Evolutionary conservation across 2,329 filamentous ascomycete genomes (phyloP).

Genomic region (Lomentospora prolificans): DNA sequence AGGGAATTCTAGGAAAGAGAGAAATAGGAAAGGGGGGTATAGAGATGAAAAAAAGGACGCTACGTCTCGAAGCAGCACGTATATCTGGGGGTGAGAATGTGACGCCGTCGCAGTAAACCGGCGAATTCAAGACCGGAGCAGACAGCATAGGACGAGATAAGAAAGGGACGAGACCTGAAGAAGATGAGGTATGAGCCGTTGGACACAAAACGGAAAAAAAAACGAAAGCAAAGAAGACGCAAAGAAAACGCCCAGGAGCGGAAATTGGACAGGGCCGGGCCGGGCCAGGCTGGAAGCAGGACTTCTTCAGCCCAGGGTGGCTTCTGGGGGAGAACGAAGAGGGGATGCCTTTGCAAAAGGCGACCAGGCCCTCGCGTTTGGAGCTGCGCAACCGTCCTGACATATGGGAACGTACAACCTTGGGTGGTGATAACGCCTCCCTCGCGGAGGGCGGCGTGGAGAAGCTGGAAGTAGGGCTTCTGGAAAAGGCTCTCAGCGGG

Average conservation of each 20-base stretch:
- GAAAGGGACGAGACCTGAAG: not conserved
- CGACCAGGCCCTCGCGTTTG: not conserved
- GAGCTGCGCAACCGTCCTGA: slow-evolving; percentile 12
- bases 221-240: slow-evolving; percentile 3
- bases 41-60: too few species aligned
- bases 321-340: not conserved
- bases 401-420: slow-evolving; percentile 92
- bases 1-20: too few species aligned
- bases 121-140: not conserved
- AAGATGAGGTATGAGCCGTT: slow-evolving; percentile 2
- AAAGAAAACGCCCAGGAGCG: slow-evolving; percentile 10
- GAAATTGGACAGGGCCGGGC: slow-evolving; percentile 8
- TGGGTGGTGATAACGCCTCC: slow-evolving; percentile 98
- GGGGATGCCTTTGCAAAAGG: not conserved
- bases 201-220: not conserved
- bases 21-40: too few species aligned
- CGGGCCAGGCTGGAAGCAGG: not conserved
- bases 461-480: slow-evolving; percentile 96
- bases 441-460: slow-evolving; percentile 79
- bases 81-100: not conserved
- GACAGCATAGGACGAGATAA: not conserved
- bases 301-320: not conserved
- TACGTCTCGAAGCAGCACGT: not conserved
- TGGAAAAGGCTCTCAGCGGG: slow-evolving; percentile 95
- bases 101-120: not conserved